Evolutionary conservation across 768 basidiomycete genomes (phyloP).

Genomic region (Podaxis sp.): DNA sequence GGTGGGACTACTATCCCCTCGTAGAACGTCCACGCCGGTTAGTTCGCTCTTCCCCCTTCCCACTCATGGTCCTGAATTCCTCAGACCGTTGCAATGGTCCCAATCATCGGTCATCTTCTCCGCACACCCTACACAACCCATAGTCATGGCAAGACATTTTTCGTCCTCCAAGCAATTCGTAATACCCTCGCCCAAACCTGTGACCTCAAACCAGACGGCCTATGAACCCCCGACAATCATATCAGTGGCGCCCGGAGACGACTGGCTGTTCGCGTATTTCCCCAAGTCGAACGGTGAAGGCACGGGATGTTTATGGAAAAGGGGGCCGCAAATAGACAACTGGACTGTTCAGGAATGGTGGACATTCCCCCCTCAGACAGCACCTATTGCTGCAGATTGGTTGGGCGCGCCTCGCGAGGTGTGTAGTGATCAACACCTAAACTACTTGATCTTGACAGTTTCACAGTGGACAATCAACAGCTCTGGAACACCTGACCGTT

Average conservation of each 20-base stretch:
- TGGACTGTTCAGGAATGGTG: slow-evolving; percentile 63
- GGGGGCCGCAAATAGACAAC: slow-evolving; percentile 54
- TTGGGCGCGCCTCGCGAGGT: slow-evolving; percentile 61
- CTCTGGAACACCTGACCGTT: slow-evolving; percentile 45
- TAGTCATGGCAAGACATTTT: slow-evolving; percentile 62
- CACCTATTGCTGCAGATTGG: slow-evolving; percentile 65
- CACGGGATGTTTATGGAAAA: slow-evolving; percentile 64
- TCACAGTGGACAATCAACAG: slow-evolving; percentile 52
- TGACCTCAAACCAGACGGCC: slow-evolving; percentile 41
- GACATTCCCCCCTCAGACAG: slow-evolving; percentile 47
- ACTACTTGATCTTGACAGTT: slow-evolving; percentile 7
- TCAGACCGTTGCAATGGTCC: slow-evolving; percentile 73
- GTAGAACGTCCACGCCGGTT: slow-evolving; percentile 57
- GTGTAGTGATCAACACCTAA: slow-evolving; percentile 14
- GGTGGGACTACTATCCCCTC: slow-evolving; percentile 74
- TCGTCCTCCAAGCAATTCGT: slow-evolving; percentile 67
- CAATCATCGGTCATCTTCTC: slow-evolving; percentile 66
- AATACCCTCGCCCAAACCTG: slow-evolving; percentile 50
- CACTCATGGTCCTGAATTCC: slow-evolving; percentile 7
- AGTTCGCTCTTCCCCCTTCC: slow-evolving; percentile 16
- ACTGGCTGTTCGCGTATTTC: slow-evolving; percentile 75
- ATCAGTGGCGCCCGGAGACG: slow-evolving; percentile 54
- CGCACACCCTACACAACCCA: slow-evolving; percentile 60
- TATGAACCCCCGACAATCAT: slow-evolving; percentile 66
- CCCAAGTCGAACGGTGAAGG: slow-evolving; percentile 58